Conservation (phyloP, 2,329 filamentous ascomycete species). For the Alternaria hordeiaustralica region DNA sequence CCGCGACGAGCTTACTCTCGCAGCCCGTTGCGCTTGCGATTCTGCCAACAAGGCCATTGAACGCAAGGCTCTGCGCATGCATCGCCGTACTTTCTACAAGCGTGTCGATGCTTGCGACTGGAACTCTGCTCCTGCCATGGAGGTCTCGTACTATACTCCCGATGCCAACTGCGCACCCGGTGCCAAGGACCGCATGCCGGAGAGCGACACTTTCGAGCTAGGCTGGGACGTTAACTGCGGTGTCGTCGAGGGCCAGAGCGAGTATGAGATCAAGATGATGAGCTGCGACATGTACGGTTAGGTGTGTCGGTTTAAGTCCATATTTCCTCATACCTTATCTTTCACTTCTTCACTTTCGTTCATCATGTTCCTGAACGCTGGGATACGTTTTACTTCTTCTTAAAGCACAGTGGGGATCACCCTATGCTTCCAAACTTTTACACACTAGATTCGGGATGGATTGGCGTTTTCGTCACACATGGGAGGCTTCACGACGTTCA, state of each 20-base stretch:
- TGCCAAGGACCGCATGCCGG: slow-evolving; percentile 28
- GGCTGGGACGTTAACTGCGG: slow-evolving; percentile 47
- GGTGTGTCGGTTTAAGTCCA: background rate
- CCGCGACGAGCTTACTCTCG: slow-evolving; percentile 22
- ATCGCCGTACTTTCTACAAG: slow-evolving; percentile 39
- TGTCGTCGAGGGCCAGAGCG: slow-evolving; percentile 53
- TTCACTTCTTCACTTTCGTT: slow-evolving; percentile 14
- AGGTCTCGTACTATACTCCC: slow-evolving; percentile 49
- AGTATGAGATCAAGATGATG: slow-evolving; percentile 52
- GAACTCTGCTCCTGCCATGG: slow-evolving; percentile 50
- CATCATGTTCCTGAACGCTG: slow-evolving; percentile 16
- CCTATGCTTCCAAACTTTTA: background rate
- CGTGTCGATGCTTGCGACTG: slow-evolving; percentile 45
- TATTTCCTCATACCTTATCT: slow-evolving; percentile 7
- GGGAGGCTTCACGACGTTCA: background rate
- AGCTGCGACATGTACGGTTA: slow-evolving; percentile 36
- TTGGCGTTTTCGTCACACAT: background rate
- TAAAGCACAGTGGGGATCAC: background rate
- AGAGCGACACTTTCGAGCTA: slow-evolving; percentile 47
- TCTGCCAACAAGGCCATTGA: slow-evolving; percentile 30
- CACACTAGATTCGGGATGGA: background rate
- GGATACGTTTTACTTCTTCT: slow-evolving; percentile 2
- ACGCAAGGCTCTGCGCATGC: slow-evolving; percentile 42
- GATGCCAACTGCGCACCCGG: slow-evolving; percentile 48
- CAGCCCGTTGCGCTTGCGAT: slow-evolving; percentile 33